These are phyloP conservation scores for Zalaria obscura DNA, from an alignment of 2,329 filamentous ascomycete genomes.

Conservation along the genomic window DNA sequence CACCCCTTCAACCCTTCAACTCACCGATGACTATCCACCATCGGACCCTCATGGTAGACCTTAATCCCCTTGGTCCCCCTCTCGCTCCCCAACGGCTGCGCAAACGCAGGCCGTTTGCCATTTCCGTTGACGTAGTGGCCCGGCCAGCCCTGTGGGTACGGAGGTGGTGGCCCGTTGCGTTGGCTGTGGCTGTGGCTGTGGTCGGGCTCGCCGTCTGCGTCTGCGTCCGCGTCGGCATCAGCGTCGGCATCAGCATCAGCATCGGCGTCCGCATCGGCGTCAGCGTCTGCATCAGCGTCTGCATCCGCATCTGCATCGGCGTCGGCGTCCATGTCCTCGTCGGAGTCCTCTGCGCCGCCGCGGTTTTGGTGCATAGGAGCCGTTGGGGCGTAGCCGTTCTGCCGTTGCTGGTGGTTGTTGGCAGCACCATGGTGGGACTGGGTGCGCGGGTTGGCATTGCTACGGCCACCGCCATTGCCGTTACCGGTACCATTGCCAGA, in stretches of 20 bases:
- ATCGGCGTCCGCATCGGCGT: slow-evolving; percentile 6
- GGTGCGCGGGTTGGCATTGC: too few species aligned
- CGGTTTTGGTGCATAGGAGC: background rate
- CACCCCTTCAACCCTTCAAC: slow-evolving; percentile 1
- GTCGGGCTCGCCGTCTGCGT: background rate
- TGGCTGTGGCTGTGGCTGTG: background rate
- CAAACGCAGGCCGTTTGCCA: slow-evolving; percentile 5
- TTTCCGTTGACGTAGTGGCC: slow-evolving; percentile 4
- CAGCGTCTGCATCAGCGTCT: slow-evolving; percentile 3
- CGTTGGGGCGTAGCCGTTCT: too few species aligned
- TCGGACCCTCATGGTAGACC: slow-evolving; percentile 4
- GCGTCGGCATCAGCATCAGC: slow-evolving; percentile 5
- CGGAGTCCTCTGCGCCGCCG: background rate
- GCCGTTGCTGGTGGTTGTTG: background rate
- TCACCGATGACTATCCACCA: background rate
- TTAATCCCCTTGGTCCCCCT: slow-evolving; percentile 2
- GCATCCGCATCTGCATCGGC: slow-evolving; percentile 1
- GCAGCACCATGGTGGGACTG: too few species aligned
- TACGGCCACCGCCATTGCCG: too few species aligned
- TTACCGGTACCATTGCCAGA: too few species aligned
- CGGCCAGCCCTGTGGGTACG: slow-evolving; percentile 1
- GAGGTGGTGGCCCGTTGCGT: background rate
- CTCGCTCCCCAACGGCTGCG: background rate
- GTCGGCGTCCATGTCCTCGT: background rate
- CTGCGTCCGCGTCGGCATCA: slow-evolving; percentile 4